Percentiles rank a stretch among this genome's conserved stretches.
These are phyloP conservation scores for Candida khao-thaluensis DNA, from an alignment of 805 yeast species.

Conservation along the genomic window DNA sequence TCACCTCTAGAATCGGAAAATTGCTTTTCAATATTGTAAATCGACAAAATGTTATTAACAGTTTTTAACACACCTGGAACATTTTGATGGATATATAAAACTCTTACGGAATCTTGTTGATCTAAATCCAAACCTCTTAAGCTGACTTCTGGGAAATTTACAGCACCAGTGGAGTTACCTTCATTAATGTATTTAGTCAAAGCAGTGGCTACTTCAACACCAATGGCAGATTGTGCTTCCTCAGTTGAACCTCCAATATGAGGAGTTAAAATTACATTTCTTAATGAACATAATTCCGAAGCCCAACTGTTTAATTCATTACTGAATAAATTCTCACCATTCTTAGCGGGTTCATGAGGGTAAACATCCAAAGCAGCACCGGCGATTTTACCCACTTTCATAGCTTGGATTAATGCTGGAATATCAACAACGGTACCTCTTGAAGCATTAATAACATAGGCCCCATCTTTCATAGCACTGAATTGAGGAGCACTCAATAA, in stretches of 20 bases:
- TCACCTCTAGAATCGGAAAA: conserved; percentile 96
- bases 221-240: conserved; percentile 97
- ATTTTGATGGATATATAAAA: conserved; percentile 92
- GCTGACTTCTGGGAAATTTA: conserved; percentile 97
- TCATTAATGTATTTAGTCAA: conserved; percentile 91
- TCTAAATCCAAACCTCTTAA: conserved; percentile 84
- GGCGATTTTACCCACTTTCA: conserved; percentile 90
- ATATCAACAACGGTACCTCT: conserved; percentile 98
- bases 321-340: conserved; percentile 78
- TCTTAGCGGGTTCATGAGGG: conserved; percentile 96
- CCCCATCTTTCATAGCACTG: conserved; percentile 94
- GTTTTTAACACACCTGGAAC: conserved; percentile 98
- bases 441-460: conserved; percentile 92
- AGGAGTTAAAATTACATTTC: conserved; percentile 91
- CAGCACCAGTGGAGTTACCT: conserved; percentile 93
- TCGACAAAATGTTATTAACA: conserved; percentile 91
- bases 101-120: conserved; percentile 87
- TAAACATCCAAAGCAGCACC: conserved; percentile 97
- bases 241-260: conserved; percentile 99
- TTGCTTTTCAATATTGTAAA: conserved; percentile 96
- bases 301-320: conserved; percentile 79
- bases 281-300: conserved; percentile 73
- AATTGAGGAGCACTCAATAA: conserved; percentile 87
- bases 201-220: conserved; percentile 88
- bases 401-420: conserved; percentile 87